A percentile compares a stretch with the other conserved stretches of the same genome.
phyloP scores from a whole-genome alignment of 768 basidiomycete genomes.

The Hypholoma sublateritium region DNA sequence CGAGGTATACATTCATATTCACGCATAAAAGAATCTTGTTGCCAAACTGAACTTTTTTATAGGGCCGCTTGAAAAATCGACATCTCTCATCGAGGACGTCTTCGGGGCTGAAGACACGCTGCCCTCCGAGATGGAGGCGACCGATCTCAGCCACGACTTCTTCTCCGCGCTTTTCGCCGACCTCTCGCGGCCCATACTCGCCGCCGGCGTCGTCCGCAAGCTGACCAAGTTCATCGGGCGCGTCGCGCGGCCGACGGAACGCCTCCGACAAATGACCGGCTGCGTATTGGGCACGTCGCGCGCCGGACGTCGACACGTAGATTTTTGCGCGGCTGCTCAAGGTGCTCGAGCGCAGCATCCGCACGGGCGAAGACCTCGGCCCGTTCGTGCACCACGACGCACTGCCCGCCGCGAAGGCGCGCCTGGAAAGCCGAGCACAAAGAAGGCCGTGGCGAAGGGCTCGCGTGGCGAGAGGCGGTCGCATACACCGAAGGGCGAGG shows the following conservation, averaged over 20 bases:
- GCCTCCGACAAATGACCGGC: slow-evolving; percentile 48
- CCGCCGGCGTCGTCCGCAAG: too few species aligned
- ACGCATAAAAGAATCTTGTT: too few species aligned
- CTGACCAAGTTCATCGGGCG: slow-evolving; percentile 69
- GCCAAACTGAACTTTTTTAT: too few species aligned
- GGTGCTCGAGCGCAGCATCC: too few species aligned
- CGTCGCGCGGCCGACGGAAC: slow-evolving; percentile 65
- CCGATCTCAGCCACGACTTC: slow-evolving; percentile 57
- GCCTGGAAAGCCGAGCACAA: slow-evolving; percentile 51
- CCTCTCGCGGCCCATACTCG: slow-evolving; percentile 50
- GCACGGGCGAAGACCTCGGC: slow-evolving; percentile 71
- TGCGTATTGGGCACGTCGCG: slow-evolving; percentile 45
- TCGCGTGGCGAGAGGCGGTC: too few species aligned
- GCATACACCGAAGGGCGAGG: too few species aligned
- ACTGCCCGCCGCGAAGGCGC: slow-evolving; percentile 28
- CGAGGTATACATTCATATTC: slow-evolving; percentile 59
- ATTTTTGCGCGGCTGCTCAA: slow-evolving; percentile 65
- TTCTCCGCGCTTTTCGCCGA: slow-evolving; percentile 66
- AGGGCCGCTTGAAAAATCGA: slow-evolving; percentile 79
- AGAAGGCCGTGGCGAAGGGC: slow-evolving; percentile 39
- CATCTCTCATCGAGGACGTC: too few species aligned
- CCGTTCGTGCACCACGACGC: slow-evolving; percentile 50
- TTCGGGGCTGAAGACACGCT: slow-evolving; percentile 79
- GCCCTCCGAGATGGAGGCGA: slow-evolving; percentile 50
- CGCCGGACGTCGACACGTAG: slow-evolving; percentile 61